Evolutionary conservation across 1,284 basidiomycete species (phyloP).

Genomic region (Amylostereum chailletii): DNA sequence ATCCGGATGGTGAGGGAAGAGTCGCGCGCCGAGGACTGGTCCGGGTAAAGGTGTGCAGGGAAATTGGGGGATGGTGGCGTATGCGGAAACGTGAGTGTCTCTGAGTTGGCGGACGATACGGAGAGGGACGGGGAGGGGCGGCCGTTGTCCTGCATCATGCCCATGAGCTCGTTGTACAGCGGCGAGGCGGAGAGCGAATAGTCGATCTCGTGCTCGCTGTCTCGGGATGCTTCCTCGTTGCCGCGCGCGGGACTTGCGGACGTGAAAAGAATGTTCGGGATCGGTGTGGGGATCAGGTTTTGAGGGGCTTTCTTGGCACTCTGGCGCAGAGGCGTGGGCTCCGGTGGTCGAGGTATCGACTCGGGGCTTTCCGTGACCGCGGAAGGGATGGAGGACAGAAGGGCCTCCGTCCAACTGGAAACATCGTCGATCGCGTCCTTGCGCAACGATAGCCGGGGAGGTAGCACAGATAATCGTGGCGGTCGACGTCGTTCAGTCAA

Average conservation of each 20-base stretch:
- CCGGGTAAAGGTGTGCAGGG: slow-evolving; percentile 5
- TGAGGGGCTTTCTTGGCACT: background rate
- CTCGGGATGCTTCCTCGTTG: slow-evolving; percentile 6
- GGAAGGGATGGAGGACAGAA: slow-evolving; percentile 20
- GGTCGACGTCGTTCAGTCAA: slow-evolving; percentile 4
- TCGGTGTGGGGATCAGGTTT: background rate
- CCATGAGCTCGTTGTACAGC: slow-evolving; percentile 29
- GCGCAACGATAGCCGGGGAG: slow-evolving; percentile 49
- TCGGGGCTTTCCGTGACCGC: slow-evolving; percentile 1
- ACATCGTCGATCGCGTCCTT: slow-evolving; percentile 24
- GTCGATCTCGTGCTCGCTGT: slow-evolving; percentile 1
- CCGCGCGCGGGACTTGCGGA: slow-evolving; percentile 1
- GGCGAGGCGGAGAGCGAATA: slow-evolving; percentile 11
- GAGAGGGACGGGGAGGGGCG: slow-evolving; percentile 7
- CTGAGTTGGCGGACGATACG: slow-evolving; percentile 21
- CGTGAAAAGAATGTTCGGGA: slow-evolving; percentile 8
- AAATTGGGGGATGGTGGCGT: background rate
- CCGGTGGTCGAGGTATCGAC: background rate
- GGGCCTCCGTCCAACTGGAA: slow-evolving; percentile 18
- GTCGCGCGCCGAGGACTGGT: background rate
- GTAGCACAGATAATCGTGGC: slow-evolving; percentile 25
- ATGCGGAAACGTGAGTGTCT: slow-evolving; percentile 3
- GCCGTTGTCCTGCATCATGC: slow-evolving; percentile 16
- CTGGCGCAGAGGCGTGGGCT: slow-evolving; percentile 1
- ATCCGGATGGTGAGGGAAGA: slow-evolving; percentile 5